These are phyloP conservation scores for Hypholoma fasciculare DNA, from an alignment of 768 basidiomycete genomes.

Conservation along the genomic window DNA sequence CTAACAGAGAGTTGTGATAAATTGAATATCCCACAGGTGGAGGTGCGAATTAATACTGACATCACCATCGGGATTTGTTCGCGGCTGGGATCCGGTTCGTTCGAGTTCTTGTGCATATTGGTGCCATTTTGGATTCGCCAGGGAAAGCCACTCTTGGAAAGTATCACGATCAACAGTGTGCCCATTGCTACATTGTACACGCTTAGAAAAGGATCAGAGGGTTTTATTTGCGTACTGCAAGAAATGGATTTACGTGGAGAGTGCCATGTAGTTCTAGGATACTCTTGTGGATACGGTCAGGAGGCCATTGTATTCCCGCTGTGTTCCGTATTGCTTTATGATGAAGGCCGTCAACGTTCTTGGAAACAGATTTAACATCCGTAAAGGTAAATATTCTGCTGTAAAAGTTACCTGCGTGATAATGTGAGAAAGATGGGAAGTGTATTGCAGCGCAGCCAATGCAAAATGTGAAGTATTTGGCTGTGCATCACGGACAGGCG, in stretches of 20 bases:
- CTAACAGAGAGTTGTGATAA: conserved; percentile 34
- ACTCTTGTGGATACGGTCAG: conserved; percentile 32
- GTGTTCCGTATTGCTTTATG: conserved; percentile 63
- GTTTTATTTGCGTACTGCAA: background rate
- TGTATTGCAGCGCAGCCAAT: conserved; percentile 77
- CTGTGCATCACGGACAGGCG: conserved; percentile 75
- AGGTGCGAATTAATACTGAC: conserved; percentile 38
- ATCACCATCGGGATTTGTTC: conserved; percentile 94
- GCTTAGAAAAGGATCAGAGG: conserved; percentile 34
- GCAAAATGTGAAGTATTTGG: conserved; percentile 92
- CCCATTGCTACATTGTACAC: conserved; percentile 74
- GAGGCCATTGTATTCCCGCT: conserved; percentile 31
- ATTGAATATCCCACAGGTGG: no score
- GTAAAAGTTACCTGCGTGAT: conserved; percentile 69
- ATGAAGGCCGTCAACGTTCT: conserved; percentile 95
- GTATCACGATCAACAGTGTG: conserved; percentile 65
- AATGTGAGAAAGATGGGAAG: conserved; percentile 56
- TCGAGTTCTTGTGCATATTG: conserved; percentile 66
- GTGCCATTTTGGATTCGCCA: conserved; percentile 79
- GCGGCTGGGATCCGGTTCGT: conserved; percentile 52
- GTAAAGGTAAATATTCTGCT: background rate
- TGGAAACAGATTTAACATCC: background rate
- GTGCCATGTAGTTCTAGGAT: conserved; percentile 91
- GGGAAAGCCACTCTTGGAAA: conserved; percentile 76
- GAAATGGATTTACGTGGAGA: conserved; percentile 54